phyloP scores from a whole-genome alignment of 148 eudicot genomes.

The Limonium bicolor region DNA sequence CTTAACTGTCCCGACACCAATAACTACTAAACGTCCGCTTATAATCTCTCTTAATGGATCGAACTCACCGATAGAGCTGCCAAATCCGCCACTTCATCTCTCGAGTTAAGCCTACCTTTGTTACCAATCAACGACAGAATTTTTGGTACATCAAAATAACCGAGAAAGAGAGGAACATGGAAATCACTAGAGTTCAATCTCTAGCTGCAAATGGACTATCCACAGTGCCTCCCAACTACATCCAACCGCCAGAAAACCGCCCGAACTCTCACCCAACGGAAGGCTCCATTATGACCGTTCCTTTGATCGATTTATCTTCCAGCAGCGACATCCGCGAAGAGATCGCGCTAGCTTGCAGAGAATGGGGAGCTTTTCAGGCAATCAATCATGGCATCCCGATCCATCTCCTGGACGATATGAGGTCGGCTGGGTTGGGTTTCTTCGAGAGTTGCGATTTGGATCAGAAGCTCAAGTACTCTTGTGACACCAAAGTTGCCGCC shows the following conservation, averaged over 20 bases:
- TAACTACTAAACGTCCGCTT: too few relatives aligned
- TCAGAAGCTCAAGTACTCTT: constrained; percentile 39
- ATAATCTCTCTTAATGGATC: too few relatives aligned
- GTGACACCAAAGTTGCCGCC: constrained; percentile 37
- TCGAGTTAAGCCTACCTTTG: too few relatives aligned
- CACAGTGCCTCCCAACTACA: constrained; percentile 27
- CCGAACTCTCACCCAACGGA: constrained; percentile 8
- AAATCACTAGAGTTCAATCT: constrained; percentile 26
- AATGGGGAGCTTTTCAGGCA: constrained; percentile 84
- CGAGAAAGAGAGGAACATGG: neutral
- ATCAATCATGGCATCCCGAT: constrained; percentile 50
- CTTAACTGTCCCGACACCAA: too few relatives aligned
- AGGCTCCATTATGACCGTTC: constrained; percentile 19
- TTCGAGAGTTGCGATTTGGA: constrained; percentile 32
- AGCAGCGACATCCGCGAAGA: constrained; percentile 8
- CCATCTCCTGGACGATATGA: constrained; percentile 32
- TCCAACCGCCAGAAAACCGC: constrained; percentile 39
- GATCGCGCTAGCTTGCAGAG: constrained; percentile 34
- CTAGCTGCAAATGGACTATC: constrained; percentile 10
- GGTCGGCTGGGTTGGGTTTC: constrained; percentile 36
- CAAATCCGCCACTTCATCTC: too few relatives aligned
- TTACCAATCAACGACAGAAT: too few relatives aligned
- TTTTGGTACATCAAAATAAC: too few relatives aligned
- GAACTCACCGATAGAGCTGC: too few relatives aligned
- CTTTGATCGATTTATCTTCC: constrained; percentile 35